These are phyloP conservation scores for Eleusine coracana DNA, from an alignment of 176 grass and related monocot genomes.

Conservation along the genomic window DNA sequence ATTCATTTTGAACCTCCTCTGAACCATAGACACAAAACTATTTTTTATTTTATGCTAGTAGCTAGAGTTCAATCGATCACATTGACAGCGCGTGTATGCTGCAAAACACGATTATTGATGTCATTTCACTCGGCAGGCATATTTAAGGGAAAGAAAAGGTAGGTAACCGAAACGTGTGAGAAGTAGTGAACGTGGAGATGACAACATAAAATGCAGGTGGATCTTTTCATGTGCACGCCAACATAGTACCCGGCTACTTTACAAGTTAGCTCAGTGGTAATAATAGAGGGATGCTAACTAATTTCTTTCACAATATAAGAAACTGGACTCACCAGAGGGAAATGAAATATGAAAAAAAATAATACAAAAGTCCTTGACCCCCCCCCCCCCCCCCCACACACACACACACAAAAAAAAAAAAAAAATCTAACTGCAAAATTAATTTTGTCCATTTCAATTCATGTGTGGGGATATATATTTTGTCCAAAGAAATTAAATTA, in stretches of 20 bases:
- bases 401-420: too few species aligned
- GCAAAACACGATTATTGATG: neutral
- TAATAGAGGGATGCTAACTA: neutral
- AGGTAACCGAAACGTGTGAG: neutral
- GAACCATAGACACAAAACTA: neutral
- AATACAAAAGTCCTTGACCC: too few species aligned
- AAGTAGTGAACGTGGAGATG: constrained; percentile 19
- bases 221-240: constrained; percentile 22
- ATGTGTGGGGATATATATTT: neutral
- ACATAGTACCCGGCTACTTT: neutral
- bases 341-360: too few species aligned
- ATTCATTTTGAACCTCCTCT: neutral
- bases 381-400: too few species aligned
- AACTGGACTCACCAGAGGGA: neutral
- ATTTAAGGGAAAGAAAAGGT: neutral
- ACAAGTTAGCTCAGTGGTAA: neutral
- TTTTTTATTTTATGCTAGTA: too few species aligned
- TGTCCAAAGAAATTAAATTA: neutral
- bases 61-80: neutral
- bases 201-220: constrained; percentile 28
- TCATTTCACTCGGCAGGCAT: neutral
- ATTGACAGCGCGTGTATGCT: neutral
- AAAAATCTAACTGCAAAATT: neutral
- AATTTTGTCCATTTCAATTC: neutral
- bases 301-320: neutral